A percentile compares a stretch with the other conserved stretches of the same genome.
Evolutionary conservation across 1,284 basidiomycete genomes (phyloP).

Genomic region (Papiliotrema terrestris): DNA sequence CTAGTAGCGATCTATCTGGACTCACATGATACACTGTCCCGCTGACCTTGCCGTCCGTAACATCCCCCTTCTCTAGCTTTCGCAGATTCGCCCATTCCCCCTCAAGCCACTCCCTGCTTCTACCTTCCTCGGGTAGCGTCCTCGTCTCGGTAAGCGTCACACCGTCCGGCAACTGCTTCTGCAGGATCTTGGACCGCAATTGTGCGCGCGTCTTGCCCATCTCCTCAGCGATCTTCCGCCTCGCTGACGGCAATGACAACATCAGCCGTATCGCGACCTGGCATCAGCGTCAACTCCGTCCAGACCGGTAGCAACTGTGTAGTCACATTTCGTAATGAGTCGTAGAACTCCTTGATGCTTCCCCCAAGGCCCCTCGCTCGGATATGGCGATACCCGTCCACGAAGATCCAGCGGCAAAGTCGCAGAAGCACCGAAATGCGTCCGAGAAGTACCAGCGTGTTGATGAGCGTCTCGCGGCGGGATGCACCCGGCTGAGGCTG

Average conservation of each 20-base stretch:
- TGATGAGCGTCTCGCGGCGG: background rate
- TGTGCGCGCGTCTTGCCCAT: slow-evolving; percentile 64
- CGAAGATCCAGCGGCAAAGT: slow-evolving; percentile 17
- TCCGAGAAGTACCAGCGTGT: slow-evolving; percentile 16
- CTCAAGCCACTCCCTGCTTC: slow-evolving; percentile 70
- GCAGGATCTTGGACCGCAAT: slow-evolving; percentile 63
- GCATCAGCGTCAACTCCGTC: background rate
- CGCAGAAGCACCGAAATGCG: slow-evolving; percentile 18
- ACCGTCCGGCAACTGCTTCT: slow-evolving; percentile 55
- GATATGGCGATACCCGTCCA: slow-evolving; percentile 58
- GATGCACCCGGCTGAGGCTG: background rate
- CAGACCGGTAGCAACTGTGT: no score
- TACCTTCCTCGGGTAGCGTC: slow-evolving; percentile 64
- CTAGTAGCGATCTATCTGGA: no score
- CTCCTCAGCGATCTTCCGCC: slow-evolving; percentile 64
- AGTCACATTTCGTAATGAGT: slow-evolving; percentile 30
- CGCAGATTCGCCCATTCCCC: slow-evolving; percentile 78
- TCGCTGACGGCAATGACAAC: slow-evolving; percentile 65
- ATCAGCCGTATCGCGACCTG: slow-evolving; percentile 62
- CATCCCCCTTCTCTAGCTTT: slow-evolving; percentile 57
- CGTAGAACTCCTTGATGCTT: slow-evolving; percentile 26
- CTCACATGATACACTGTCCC: slow-evolving; percentile 82
- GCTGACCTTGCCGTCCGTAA: slow-evolving; percentile 67
- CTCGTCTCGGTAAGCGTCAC: slow-evolving; percentile 53
- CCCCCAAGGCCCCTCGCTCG: slow-evolving; percentile 62